Base-by-base conservation (phyloP, 2,329 filamentous ascomycete species). In the Metarhizium album region DNA sequence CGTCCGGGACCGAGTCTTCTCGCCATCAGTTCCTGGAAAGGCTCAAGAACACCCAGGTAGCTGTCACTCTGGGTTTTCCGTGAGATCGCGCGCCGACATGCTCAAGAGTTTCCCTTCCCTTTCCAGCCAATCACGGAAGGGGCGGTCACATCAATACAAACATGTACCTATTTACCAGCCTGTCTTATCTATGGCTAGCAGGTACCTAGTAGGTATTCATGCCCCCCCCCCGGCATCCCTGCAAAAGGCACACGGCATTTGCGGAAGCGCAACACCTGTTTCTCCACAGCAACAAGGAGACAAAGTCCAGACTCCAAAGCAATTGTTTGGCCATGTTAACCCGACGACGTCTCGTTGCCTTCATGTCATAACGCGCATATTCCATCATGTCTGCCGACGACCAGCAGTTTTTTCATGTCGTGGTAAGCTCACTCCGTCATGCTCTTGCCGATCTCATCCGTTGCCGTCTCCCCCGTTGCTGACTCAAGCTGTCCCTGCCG, bases 371-470 rank as follows among this genome's bases (percentile, higher is more conserved):
- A 42, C 33, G 31, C 42, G 24, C 55, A 40, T 53, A 52, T 56
- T 46, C 42, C 64, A 78, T 63, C 58, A 91, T 91, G 87, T 84
- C 86, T 58, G 82, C 80, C 64, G 85, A 90, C 65, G 86, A 89
- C 64, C 83, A 88, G 70, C 82, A 86, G 60, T 85, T 90, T 63
- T 71, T 89, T 57, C 85, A 89, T 69, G 47, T 48, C 24, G 75
- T 86, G 64, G 86, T 90, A 71, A 43, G 40, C 40, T 23, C 74
- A 83, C 57, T 56, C 48, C 31, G 29, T 18, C 29, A 46, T 42
- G 29, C 29, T 46, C 18, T 7, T 9, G 13, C 31, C 13, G 9
- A 16, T 31, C 37, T 42, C 16, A n/a, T 20, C 24, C 6, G 33
- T 35, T 20, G 18, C 33, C 20, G 33, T 37, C 9, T 29, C 31